phyloP scores from a whole-genome alignment of 2,329 filamentous ascomycete species.

The Pseudodiploospora longispora region DNA sequence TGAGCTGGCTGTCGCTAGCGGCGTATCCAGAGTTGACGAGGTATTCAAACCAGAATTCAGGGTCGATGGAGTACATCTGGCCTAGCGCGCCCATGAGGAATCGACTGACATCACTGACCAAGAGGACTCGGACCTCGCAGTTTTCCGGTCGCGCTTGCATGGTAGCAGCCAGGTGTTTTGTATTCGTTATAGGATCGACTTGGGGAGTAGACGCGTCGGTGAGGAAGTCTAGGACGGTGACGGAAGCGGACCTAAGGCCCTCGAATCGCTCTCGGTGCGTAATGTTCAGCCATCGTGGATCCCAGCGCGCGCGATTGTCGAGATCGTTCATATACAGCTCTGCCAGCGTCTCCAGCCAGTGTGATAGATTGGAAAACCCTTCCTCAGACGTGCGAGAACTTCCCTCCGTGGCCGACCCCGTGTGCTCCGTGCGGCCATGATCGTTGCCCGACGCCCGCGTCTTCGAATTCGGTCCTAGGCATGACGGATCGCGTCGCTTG shows the following conservation, averaged over 20 bases:
- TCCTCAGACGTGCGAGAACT: no score
- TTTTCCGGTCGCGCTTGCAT: constrained; percentile 7
- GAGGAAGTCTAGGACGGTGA: constrained; percentile 17
- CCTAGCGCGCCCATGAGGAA: constrained; percentile 21
- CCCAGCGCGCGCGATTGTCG: constrained; percentile 18
- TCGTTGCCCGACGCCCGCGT: constrained; percentile 10
- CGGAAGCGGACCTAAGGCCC: constrained; percentile 8
- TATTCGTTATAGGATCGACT: constrained; percentile 8
- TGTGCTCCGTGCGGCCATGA: not conserved
- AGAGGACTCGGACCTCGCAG: constrained; percentile 14
- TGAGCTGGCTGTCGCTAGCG: constrained; percentile 19
- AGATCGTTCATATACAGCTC: constrained; percentile 23
- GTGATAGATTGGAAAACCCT: constrained; percentile 16
- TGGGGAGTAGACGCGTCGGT: no score
- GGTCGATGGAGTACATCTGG: constrained; percentile 18
- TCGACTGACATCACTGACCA: constrained; percentile 22
- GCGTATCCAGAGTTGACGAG: constrained; percentile 19
- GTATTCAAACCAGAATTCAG: constrained; percentile 22
- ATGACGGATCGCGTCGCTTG: no score
- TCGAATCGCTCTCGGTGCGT: no score
- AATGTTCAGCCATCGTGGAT: no score
- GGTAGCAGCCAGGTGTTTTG: constrained; percentile 12
- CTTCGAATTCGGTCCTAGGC: constrained; percentile 9
- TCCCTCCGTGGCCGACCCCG: not conserved
- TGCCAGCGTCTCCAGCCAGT: constrained; percentile 21